Conservation (phyloP, 192 early-diverging fungal genomes). For the Coemansia guatemalensis region DNA sequence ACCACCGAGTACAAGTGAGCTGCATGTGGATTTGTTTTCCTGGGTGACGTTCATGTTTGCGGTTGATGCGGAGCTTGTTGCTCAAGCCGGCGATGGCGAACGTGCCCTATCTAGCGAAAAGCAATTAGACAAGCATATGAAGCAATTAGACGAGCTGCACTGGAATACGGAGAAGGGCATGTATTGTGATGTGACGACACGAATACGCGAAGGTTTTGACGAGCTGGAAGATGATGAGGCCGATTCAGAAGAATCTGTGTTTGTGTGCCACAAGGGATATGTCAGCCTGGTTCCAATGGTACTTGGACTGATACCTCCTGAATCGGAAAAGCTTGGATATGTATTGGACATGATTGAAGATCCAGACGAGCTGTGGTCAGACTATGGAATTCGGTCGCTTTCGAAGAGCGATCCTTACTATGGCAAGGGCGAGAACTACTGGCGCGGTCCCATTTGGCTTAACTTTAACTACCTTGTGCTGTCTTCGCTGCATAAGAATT, state of each 20-base stretch:
- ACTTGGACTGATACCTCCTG: constrained; percentile 67
- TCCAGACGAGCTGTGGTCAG: constrained; percentile 80
- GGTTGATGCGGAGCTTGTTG: constrained; percentile 18
- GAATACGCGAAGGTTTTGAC: constrained; percentile 32
- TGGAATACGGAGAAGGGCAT: constrained; percentile 43
- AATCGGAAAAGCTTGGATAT: constrained; percentile 67
- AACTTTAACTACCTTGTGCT: constrained; percentile 87
- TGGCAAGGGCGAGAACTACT: constrained; percentile 89
- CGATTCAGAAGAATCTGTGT: constrained; percentile 21
- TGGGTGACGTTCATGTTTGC: constrained; percentile 36
- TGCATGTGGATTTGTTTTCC: constrained; percentile 40
- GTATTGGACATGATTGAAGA: constrained; percentile 78
- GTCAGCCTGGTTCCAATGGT: constrained; percentile 82
- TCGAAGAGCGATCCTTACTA: constrained; percentile 63
- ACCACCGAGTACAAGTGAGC: constrained; percentile 59
- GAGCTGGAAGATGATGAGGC: constrained; percentile 46
- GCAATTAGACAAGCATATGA: constrained; percentile 19
- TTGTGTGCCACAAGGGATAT: constrained; percentile 50
- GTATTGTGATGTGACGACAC: constrained; percentile 44
- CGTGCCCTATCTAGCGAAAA: neutral
- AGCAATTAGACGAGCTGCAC: constrained; percentile 31
- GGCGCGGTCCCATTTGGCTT: constrained; percentile 93
- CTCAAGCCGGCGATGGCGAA: neutral
- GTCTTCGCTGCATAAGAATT: constrained; percentile 67
- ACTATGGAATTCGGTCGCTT: constrained; percentile 68